These are phyloP conservation scores for Remersonia thermophila DNA, from an alignment of 2,329 filamentous ascomycete species.

Conservation along the genomic window DNA sequence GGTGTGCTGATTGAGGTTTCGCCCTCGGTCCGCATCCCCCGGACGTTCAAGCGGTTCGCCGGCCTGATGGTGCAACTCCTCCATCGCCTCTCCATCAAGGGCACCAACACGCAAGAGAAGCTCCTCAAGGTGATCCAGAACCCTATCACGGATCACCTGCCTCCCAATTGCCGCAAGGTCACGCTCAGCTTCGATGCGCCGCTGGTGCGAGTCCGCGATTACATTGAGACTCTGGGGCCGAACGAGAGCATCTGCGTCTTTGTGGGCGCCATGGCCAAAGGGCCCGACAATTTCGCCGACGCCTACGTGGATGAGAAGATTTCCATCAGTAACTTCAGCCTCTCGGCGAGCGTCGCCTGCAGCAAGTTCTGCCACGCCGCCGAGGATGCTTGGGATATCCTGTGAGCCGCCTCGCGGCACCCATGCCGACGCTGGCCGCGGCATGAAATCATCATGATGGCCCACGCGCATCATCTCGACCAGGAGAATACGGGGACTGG, in stretches of 20 bases:
- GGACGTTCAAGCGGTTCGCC: slow-evolving; percentile 97
- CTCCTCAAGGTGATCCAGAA: slow-evolving; percentile 95
- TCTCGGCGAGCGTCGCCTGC: slow-evolving; percentile 95
- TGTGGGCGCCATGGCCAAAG: slow-evolving; percentile 97
- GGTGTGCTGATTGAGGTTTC: slow-evolving; percentile 96
- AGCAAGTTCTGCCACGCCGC: slow-evolving; percentile 99
- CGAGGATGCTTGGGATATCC: slow-evolving; percentile 89
- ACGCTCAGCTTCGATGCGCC: slow-evolving; percentile 90
- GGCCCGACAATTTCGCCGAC: slow-evolving; percentile 89
- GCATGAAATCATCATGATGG: too few relatives aligned
- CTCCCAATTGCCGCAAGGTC: slow-evolving; percentile 93
- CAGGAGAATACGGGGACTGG: slow-evolving; percentile 11
- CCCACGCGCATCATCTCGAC: background rate
- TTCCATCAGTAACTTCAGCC: slow-evolving; percentile 93
- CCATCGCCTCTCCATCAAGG: slow-evolving; percentile 89
- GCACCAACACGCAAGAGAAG: slow-evolving; percentile 94
- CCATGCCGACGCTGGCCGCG: background rate
- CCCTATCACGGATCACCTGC: slow-evolving; percentile 91
- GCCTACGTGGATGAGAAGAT: slow-evolving; percentile 93
- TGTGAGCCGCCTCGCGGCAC: slow-evolving; percentile 53
- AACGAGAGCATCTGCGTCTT: slow-evolving; percentile 96
- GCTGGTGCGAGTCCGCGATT: slow-evolving; percentile 78
- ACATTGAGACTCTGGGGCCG: slow-evolving; percentile 63
- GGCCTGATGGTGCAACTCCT: slow-evolving; percentile 97
- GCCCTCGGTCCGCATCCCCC: slow-evolving; percentile 91